Evolutionary conservation across 2,329 filamentous ascomycete genomes (phyloP).

Genomic region (Apiospora arundinis): DNA sequence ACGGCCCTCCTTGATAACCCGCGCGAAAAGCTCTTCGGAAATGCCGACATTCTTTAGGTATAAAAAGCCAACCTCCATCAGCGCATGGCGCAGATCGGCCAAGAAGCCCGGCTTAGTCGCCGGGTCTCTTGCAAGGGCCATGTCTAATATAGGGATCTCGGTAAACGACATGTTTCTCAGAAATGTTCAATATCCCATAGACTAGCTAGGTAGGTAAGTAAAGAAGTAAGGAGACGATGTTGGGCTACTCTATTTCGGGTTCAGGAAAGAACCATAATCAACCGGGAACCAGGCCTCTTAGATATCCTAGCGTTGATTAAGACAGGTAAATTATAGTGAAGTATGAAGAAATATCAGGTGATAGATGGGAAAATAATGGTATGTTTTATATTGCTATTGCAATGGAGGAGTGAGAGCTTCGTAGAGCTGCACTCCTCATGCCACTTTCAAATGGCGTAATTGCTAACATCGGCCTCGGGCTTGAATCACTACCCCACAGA

Average conservation of each 20-base stretch:
- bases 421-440: slow-evolving; percentile 14
- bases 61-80: slow-evolving; percentile 87
- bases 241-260: background rate
- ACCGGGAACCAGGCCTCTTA: no score
- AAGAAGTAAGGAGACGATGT: background rate
- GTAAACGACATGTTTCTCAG: slow-evolving; percentile 70
- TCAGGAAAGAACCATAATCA: background rate
- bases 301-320: background rate
- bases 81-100: slow-evolving; percentile 70
- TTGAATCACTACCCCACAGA: slow-evolving; percentile 14
- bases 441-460: slow-evolving; percentile 18
- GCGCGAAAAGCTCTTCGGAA: slow-evolving; percentile 65
- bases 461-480: slow-evolving; percentile 13
- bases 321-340: background rate
- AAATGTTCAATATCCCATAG: background rate
- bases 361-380: background rate
- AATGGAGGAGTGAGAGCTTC: slow-evolving; percentile 1
- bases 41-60: slow-evolving; percentile 85
- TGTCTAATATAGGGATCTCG: slow-evolving; percentile 77
- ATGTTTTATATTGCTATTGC: background rate
- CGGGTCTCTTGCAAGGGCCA: slow-evolving; percentile 68
- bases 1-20: slow-evolving; percentile 72
- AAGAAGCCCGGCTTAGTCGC: slow-evolving; percentile 77
- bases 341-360: background rate
- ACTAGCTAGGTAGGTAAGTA: background rate